Percentiles rank a stretch among this genome's conserved stretches.
These are phyloP conservation scores for Lachancea waltii DNA, from an alignment of 805 yeast genomes.

Conservation along the genomic window DNA sequence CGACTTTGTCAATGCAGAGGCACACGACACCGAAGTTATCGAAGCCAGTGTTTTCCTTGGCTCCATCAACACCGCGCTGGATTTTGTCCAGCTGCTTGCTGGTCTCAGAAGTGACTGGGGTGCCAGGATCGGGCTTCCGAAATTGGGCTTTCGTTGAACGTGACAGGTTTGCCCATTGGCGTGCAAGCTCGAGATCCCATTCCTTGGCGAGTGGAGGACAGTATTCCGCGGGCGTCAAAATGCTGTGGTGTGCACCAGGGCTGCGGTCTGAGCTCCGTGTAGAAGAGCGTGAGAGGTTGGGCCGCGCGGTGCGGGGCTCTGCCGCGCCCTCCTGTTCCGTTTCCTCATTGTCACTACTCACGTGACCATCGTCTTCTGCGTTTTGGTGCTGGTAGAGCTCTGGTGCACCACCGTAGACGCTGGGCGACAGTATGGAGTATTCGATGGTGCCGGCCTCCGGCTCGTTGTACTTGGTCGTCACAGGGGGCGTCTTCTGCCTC, in stretches of 20 bases:
- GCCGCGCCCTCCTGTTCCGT: too few species aligned
- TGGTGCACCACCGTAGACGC: slow-evolving; percentile 18
- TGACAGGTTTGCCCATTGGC: slow-evolving; percentile 60
- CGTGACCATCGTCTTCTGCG: slow-evolving; percentile 1
- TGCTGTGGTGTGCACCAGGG: background rate
- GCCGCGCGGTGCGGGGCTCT: slow-evolving; percentile 4
- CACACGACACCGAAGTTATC: slow-evolving; percentile 66
- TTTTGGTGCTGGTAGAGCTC: slow-evolving; percentile 15
- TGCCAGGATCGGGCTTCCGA: slow-evolving; percentile 69
- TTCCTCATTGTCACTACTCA: slow-evolving; percentile 4
- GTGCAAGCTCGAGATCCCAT: slow-evolving; percentile 56
- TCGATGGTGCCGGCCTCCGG: slow-evolving; percentile 8
- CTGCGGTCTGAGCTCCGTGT: slow-evolving; percentile 7
- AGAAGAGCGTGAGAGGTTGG: slow-evolving; percentile 4
- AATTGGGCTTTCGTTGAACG: slow-evolving; percentile 56
- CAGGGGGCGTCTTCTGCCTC: slow-evolving; percentile 12
- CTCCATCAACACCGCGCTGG: slow-evolving; percentile 78
- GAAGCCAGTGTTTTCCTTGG: slow-evolving; percentile 52
- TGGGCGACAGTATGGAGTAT: slow-evolving; percentile 31
- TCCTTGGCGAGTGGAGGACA: slow-evolving; percentile 51
- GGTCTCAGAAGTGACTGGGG: slow-evolving; percentile 47
- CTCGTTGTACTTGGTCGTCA: slow-evolving; percentile 2
- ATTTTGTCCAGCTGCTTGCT: slow-evolving; percentile 60
- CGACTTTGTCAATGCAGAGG: slow-evolving; percentile 64
- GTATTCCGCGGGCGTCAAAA: slow-evolving; percentile 14